These are phyloP conservation scores for Suillus paluster DNA, from an alignment of 768 basidiomycete genomes.

Conservation along the genomic window DNA sequence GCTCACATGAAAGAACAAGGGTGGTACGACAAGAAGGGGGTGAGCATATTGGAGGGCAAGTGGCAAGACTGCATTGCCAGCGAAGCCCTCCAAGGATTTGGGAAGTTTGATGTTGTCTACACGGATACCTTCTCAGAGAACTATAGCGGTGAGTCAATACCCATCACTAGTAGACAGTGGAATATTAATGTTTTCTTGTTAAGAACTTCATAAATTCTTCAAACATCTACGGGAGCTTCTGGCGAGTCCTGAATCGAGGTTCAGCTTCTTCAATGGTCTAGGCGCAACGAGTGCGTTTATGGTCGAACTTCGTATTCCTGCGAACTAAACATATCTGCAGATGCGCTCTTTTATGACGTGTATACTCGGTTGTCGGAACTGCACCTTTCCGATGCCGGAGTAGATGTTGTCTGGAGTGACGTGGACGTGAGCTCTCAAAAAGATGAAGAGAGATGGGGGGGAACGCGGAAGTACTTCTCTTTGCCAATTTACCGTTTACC, in stretches of 20 bases:
- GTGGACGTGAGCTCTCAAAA: constrained; percentile 62
- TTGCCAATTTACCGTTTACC: constrained; percentile 78
- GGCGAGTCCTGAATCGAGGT: constrained; percentile 70
- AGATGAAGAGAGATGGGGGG: constrained; percentile 71
- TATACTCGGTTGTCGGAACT: constrained; percentile 85
- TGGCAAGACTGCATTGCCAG: constrained; percentile 88
- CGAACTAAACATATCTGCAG: constrained; percentile 31
- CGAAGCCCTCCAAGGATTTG: constrained; percentile 59
- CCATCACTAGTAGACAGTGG: background rate
- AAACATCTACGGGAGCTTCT: constrained; percentile 78
- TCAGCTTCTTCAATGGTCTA: constrained; percentile 97
- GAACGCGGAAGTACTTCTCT: constrained; percentile 76
- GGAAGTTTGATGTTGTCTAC: constrained; percentile 88
- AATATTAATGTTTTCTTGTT: constrained; percentile 2
- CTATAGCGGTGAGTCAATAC: constrained; percentile 57
- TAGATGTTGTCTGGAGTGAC: constrained; percentile 82
- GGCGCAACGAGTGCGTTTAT: constrained; percentile 83
- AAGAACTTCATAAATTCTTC: constrained; percentile 82
- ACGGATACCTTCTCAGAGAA: constrained; percentile 94
- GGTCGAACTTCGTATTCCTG: background rate
- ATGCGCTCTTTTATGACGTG: constrained; percentile 88
- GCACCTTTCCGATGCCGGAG: constrained; percentile 81
- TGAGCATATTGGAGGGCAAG: constrained; percentile 83
- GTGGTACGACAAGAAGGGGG: constrained; percentile 79
- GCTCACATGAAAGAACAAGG: constrained; percentile 73